A percentile compares a stretch with the other conserved stretches of the same genome.
Conservation (phyloP, 2,329 filamentous ascomycete species). For the Lachnellula hyalina region DNA sequence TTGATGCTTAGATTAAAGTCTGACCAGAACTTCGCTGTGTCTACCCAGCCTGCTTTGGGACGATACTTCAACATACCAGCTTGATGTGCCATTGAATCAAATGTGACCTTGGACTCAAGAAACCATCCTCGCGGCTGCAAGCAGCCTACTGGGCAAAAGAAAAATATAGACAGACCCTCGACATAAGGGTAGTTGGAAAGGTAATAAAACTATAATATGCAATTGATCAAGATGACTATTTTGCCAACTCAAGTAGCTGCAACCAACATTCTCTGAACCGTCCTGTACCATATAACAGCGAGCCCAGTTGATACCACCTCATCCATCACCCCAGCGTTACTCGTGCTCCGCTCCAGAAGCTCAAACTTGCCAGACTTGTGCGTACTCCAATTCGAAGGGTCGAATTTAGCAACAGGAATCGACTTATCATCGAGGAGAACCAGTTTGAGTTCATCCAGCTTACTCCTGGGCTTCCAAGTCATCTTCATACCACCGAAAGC, state of each 20-base stretch:
- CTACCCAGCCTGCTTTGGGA: too few species aligned
- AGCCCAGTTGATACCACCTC: not conserved
- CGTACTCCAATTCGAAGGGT: not conserved
- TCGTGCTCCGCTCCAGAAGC: not conserved
- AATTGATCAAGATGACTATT: too few species aligned
- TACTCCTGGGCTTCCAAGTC: not conserved
- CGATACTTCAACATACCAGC: too few species aligned
- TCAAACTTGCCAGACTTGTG: not conserved
- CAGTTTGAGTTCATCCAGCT: not conserved
- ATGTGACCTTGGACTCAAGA: too few species aligned
- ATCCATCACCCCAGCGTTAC: not conserved
- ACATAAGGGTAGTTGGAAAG: too few species aligned
- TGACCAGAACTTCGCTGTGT: too few species aligned
- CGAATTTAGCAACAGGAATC: not conserved
- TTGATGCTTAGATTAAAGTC: too few species aligned
- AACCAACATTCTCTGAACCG: not conserved
- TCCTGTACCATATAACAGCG: not conserved
- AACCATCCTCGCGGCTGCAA: too few species aligned
- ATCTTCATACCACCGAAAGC: not conserved
- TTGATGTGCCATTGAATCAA: too few species aligned
- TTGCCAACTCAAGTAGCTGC: not conserved
- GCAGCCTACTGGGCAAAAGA: too few species aligned
- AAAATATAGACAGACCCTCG: too few species aligned
- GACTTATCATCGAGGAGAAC: not conserved
- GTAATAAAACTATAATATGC: too few species aligned